Conservation (phyloP, 352 stramenopile species). For the Pythium biforme region DNA sequence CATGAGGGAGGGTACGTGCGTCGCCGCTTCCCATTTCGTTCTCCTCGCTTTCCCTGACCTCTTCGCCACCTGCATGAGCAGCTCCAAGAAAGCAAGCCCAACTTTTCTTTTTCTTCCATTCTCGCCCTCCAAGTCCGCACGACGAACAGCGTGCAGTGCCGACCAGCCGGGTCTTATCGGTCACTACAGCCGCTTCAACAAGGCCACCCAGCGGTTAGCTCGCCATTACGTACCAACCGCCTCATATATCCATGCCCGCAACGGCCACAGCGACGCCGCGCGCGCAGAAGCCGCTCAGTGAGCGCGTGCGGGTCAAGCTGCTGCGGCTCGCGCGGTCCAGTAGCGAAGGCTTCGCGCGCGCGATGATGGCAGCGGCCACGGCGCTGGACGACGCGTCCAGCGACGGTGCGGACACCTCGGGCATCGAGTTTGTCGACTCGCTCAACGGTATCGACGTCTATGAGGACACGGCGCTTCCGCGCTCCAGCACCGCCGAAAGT, state of each 20-base stretch:
- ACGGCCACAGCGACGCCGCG: not conserved
- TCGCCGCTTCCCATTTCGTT: not conserved
- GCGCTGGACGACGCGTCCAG: conserved; percentile 9
- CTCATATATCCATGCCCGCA: not conserved
- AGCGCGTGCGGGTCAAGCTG: conserved; percentile 11
- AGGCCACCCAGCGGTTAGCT: not conserved
- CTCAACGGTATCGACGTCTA: conserved; percentile 28
- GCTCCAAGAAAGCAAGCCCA: too few species aligned
- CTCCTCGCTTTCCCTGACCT: not conserved
- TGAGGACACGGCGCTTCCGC: conserved; percentile 8
- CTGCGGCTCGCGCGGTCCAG: conserved; percentile 13
- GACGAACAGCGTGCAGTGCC: too few species aligned
- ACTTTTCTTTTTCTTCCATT: not conserved
- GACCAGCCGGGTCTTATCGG: too few species aligned
- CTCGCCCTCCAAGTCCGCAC: too few species aligned
- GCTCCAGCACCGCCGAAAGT: not conserved
- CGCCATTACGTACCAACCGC: too few species aligned
- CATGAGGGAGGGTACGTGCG: not conserved
- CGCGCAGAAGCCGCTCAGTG: conserved; percentile 5
- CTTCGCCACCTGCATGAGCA: not conserved
- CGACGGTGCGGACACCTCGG: not conserved
- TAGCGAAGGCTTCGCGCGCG: conserved; percentile 27
- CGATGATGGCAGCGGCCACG: conserved; percentile 1
- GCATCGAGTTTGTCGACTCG: conserved; percentile 23
- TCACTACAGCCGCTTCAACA: not conserved